These are phyloP conservation scores for Microdochium bolleyi DNA, from an alignment of 2,329 filamentous ascomycete species.

Conservation along the genomic window DNA sequence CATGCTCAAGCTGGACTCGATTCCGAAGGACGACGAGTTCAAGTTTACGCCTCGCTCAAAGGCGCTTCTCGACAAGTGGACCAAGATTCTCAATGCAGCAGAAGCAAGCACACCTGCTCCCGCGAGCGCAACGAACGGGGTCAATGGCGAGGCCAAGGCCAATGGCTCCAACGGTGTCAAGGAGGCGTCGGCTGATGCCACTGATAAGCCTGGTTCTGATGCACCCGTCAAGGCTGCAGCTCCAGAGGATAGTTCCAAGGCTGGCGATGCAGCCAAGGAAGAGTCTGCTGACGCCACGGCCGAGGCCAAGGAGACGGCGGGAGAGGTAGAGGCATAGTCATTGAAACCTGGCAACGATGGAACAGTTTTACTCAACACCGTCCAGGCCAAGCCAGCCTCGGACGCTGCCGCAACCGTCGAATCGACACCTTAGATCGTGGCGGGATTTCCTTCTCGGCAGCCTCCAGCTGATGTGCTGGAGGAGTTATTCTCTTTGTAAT, in stretches of 20 bases:
- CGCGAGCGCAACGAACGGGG: conserved; percentile 41
- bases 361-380: background rate
- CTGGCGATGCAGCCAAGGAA: conserved; percentile 25
- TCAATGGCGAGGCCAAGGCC: conserved; percentile 20
- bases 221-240: conserved; percentile 15
- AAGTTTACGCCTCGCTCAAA: conserved; percentile 81
- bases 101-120: conserved; percentile 24
- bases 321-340: conserved; percentile 13
- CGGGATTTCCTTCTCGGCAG: background rate
- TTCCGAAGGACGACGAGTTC: conserved; percentile 84
- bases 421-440: conserved; percentile 10
- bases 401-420: conserved; percentile 15
- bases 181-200: conserved; percentile 22
- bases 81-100: conserved; percentile 64
- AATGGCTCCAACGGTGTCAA: conserved; percentile 17
- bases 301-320: conserved; percentile 6
- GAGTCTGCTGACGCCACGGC: conserved; percentile 9
- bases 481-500: background rate
- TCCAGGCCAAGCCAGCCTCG: conserved; percentile 13
- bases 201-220: conserved; percentile 18
- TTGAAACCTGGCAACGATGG: conserved; percentile 19
- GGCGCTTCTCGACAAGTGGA: conserved; percentile 80
- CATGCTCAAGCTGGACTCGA: conserved; percentile 77
- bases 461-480: background rate
- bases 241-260: conserved; percentile 15